A percentile compares a stretch with the other conserved stretches of the same genome.
These are phyloP conservation scores for Cavenderia fasciculata DNA, from an alignment of 78 protist species.

Conservation along the genomic window DNA sequence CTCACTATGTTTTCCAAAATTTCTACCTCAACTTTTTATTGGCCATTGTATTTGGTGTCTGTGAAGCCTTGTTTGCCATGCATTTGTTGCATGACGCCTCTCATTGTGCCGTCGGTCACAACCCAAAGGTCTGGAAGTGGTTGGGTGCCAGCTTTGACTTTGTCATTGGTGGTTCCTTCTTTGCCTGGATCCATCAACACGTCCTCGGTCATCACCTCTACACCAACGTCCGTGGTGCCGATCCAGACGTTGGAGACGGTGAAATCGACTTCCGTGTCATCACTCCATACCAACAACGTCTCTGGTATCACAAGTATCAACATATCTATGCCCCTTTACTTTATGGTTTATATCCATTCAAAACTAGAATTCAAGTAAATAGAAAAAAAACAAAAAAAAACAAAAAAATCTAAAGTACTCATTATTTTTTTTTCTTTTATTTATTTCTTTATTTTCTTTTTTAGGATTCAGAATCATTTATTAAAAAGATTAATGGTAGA, in stretches of 20 bases:
- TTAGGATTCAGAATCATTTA: constrained; percentile 18
- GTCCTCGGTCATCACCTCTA: constrained; percentile 64
- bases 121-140: constrained; percentile 26
- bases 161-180: constrained; percentile 30
- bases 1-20: constrained; percentile 10
- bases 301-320: constrained; percentile 58
- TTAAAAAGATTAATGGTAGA: background rate
- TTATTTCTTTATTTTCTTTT: too few relatives aligned
- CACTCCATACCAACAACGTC: constrained; percentile 12
- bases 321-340: constrained; percentile 70
- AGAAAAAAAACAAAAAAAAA: too few relatives aligned
- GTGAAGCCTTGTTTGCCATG: constrained; percentile 16
- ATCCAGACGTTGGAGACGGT: constrained; percentile 58
- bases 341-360: constrained; percentile 45
- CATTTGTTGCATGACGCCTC: constrained; percentile 57
- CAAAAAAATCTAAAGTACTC: too few relatives aligned
- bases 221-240: constrained; percentile 34
- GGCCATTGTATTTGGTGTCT: background rate
- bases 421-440: too few relatives aligned
- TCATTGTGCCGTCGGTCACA: constrained; percentile 25
- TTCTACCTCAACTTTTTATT: background rate
- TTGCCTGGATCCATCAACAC: constrained; percentile 64
- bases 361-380: too few relatives aligned
- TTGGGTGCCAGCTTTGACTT: constrained; percentile 29
- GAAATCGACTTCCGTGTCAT: constrained; percentile 44